These are phyloP conservation scores for Serendipita vermifera DNA, from an alignment of 768 basidiomycete species.

Conservation along the genomic window DNA sequence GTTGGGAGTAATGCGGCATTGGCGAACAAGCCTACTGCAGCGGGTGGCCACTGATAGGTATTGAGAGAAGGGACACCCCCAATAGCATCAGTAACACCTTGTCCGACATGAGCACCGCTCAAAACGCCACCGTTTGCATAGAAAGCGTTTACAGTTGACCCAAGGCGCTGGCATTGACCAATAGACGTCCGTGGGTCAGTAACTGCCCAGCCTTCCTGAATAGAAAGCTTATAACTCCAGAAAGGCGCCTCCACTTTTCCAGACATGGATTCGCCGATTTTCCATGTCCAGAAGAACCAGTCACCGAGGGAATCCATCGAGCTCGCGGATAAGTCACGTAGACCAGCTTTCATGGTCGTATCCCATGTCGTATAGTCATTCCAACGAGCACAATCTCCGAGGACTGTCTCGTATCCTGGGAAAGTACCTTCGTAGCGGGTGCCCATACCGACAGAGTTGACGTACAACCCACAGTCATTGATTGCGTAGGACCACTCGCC, in stretches of 20 bases:
- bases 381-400: slow-evolving; percentile 25
- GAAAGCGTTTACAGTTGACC: slow-evolving; percentile 20
- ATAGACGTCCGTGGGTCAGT: slow-evolving; percentile 38
- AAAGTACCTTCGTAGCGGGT: slow-evolving; percentile 26
- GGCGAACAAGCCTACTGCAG: background rate
- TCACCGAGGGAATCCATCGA: slow-evolving; percentile 29
- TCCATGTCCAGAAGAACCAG: slow-evolving; percentile 38
- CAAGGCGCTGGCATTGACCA: slow-evolving; percentile 36
- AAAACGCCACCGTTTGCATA: background rate
- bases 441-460: slow-evolving; percentile 30
- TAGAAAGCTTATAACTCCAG: slow-evolving; percentile 37
- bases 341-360: slow-evolving; percentile 20
- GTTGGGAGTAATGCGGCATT: slow-evolving; percentile 19
- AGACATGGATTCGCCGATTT: slow-evolving; percentile 28
- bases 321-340: slow-evolving; percentile 24
- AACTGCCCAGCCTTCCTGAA: slow-evolving; percentile 35
- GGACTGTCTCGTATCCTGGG: slow-evolving; percentile 20
- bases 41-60: slow-evolving; percentile 8
- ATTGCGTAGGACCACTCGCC: slow-evolving; percentile 29
- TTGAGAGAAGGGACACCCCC: slow-evolving; percentile 16
- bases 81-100: slow-evolving; percentile 19
- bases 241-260: slow-evolving; percentile 21
- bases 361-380: slow-evolving; percentile 25
- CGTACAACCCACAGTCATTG: slow-evolving; percentile 22
- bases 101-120: slow-evolving; percentile 17